phyloP scores from a whole-genome alignment of 208 protist genomes.

The Trypanosoma theileri region DNA sequence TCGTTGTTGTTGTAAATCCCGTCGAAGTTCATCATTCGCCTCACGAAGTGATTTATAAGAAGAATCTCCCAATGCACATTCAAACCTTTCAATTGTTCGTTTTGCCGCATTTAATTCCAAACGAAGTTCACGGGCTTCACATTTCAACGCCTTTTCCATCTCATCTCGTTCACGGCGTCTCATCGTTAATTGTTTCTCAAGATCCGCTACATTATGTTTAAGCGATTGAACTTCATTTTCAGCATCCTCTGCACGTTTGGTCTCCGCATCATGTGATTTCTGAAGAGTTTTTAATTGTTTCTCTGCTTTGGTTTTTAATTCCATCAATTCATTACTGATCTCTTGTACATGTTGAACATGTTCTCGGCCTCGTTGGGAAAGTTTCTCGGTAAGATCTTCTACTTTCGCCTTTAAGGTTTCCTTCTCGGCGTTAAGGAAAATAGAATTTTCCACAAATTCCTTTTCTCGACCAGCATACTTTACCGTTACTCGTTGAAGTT shows the following conservation, averaged over 20 bases:
- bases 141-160: slow-evolving; percentile 46
- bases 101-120: slow-evolving; percentile 73
- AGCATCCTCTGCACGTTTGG: slow-evolving; percentile 47
- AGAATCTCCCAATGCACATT: slow-evolving; percentile 69
- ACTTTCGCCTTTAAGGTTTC: slow-evolving; percentile 66
- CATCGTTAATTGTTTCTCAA: slow-evolving; percentile 28
- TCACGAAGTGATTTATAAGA: slow-evolving; percentile 74
- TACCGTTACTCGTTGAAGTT: slow-evolving; percentile 45
- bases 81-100: slow-evolving; percentile 84
- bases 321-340: slow-evolving; percentile 43
- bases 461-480: slow-evolving; percentile 57
- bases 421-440: slow-evolving; percentile 77
- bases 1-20: slow-evolving; percentile 53
- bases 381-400: slow-evolving; percentile 43
- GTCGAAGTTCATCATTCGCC: slow-evolving; percentile 68
- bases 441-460: slow-evolving; percentile 71
- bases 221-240: slow-evolving; percentile 54
- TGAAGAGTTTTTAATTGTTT: slow-evolving; percentile 35
- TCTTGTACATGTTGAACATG: slow-evolving; percentile 42
- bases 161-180: slow-evolving; percentile 31
- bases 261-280: slow-evolving; percentile 30
- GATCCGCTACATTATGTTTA: slow-evolving; percentile 41
- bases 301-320: slow-evolving; percentile 36
- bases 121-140: slow-evolving; percentile 54
- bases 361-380: slow-evolving; percentile 33